phyloP scores from a whole-genome alignment of 2,329 filamentous ascomycete species.

The Colletotrichum eleusines region DNA sequence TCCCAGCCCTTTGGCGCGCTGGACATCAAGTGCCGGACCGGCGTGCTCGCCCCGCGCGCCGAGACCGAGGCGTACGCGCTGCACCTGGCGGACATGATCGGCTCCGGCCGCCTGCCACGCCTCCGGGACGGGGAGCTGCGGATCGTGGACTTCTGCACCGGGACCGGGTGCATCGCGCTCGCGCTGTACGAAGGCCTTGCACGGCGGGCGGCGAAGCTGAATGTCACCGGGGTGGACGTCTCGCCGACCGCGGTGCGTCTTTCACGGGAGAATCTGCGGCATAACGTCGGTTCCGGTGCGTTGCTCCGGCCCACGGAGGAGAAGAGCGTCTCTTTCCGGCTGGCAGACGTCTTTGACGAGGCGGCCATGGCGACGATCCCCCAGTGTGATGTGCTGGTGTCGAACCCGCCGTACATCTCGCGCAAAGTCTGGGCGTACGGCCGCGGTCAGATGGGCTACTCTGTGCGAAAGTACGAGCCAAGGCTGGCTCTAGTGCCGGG shows the following conservation, averaged over 20 bases:
- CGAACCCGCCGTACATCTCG: slow-evolving; percentile 94
- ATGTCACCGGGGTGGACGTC: slow-evolving; percentile 80
- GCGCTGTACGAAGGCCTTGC: slow-evolving; percentile 75
- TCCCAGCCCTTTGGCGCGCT: slow-evolving; percentile 88
- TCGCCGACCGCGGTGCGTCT: slow-evolving; percentile 74
- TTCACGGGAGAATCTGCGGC: slow-evolving; percentile 71
- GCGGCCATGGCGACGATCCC: slow-evolving; percentile 50
- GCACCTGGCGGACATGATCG: slow-evolving; percentile 62
- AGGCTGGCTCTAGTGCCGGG: slow-evolving; percentile 78
- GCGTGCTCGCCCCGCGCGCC: slow-evolving; percentile 87
- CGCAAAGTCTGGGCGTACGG: slow-evolving; percentile 56
- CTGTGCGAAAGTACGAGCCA: slow-evolving; percentile 87
- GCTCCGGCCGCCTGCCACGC: slow-evolving; percentile 42
- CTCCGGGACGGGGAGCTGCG: slow-evolving; percentile 55
- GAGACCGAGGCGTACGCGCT: slow-evolving; percentile 79
- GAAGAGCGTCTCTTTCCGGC: slow-evolving; percentile 57
- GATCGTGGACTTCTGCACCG: slow-evolving; percentile 89
- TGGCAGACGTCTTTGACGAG: slow-evolving; percentile 63
- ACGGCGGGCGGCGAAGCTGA: slow-evolving; percentile 55
- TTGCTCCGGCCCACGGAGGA: slow-evolving; percentile 41
- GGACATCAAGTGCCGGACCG: slow-evolving; percentile 79
- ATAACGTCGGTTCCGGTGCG: slow-evolving; percentile 56
- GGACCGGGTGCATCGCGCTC: slow-evolving; percentile 90
- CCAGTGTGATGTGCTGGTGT: slow-evolving; percentile 76
- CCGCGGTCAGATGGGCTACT: slow-evolving; percentile 68